Evolutionary conservation across 2,329 filamentous ascomycete species (phyloP).

Genomic region (Aspergillus viridinutans): DNA sequence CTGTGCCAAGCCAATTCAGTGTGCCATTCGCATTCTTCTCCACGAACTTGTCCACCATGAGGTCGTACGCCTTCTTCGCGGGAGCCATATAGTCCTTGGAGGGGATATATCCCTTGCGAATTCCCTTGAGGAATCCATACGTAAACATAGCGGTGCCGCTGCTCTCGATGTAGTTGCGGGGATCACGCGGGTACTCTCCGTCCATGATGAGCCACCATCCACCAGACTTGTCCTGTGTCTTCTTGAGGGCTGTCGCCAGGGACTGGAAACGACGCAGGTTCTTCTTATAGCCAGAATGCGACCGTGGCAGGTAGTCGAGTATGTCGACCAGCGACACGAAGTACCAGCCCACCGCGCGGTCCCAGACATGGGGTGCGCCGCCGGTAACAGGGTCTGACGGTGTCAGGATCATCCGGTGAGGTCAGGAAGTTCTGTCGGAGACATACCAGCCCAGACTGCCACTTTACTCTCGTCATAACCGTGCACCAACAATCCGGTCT

Average conservation of each 20-base stretch:
- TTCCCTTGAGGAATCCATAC: slow-evolving; percentile 10
- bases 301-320: slow-evolving; percentile 10
- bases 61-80: slow-evolving; percentile 5
- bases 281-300: slow-evolving; percentile 6
- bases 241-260: slow-evolving; percentile 8
- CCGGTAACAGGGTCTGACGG: slow-evolving; percentile 10
- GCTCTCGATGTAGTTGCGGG: slow-evolving; percentile 14
- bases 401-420: background rate
- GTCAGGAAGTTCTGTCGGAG: background rate
- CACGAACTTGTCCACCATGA: slow-evolving; percentile 3
- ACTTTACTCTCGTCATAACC: slow-evolving; percentile 10
- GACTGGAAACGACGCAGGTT: slow-evolving; percentile 10
- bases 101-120: slow-evolving; percentile 8
- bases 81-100: slow-evolving; percentile 1
- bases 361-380: slow-evolving; percentile 9
- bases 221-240: slow-evolving; percentile 9
- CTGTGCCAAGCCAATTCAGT: slow-evolving; percentile 13
- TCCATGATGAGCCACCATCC: slow-evolving; percentile 15
- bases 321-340: slow-evolving; percentile 13
- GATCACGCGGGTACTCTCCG: slow-evolving; percentile 7
- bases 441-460: slow-evolving; percentile 14
- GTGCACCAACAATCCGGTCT: slow-evolving; percentile 7
- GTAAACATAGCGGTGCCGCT: slow-evolving; percentile 14
- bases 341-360: slow-evolving; percentile 14
- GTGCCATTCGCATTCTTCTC: slow-evolving; percentile 8